phyloP scores from a whole-genome alignment of 2,329 filamentous ascomycete genomes.

The Colletotrichum sp. region DNA sequence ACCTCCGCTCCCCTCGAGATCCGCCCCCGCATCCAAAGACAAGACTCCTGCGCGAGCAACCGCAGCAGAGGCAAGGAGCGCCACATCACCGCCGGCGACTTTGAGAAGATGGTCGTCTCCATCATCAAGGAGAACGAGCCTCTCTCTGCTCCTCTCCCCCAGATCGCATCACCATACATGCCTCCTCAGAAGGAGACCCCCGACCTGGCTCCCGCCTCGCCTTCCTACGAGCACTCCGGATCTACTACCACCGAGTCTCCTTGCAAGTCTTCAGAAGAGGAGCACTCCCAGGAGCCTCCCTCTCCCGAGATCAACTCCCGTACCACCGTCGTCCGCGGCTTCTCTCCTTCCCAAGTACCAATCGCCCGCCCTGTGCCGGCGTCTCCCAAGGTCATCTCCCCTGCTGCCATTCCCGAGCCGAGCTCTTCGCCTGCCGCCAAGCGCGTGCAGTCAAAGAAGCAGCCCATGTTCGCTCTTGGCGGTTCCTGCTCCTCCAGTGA shows the following conservation, averaged over 20 bases:
- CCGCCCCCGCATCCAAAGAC: constrained; percentile 71
- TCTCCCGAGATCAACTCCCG: constrained; percentile 56
- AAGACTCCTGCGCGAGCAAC: constrained; percentile 73
- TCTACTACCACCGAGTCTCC: constrained; percentile 51
- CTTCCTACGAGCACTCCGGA: constrained; percentile 43
- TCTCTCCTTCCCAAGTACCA: constrained; percentile 76
- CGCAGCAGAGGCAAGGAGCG: constrained; percentile 78
- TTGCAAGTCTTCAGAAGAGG: constrained; percentile 68
- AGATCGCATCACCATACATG: constrained; percentile 37
- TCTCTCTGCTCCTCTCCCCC: constrained; percentile 59
- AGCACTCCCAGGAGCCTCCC: constrained; percentile 40
- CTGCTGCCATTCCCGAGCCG: constrained; percentile 67
- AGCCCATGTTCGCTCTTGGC: constrained; percentile 73
- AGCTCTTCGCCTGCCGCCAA: constrained; percentile 63
- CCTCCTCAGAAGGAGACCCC: constrained; percentile 53
- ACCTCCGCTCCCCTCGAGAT: constrained; percentile 60
- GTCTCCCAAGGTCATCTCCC: constrained; percentile 53
- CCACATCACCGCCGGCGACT: constrained; percentile 89
- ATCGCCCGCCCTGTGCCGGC: constrained; percentile 48
- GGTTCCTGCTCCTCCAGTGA: constrained; percentile 78
- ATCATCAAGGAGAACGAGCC: constrained; percentile 88
- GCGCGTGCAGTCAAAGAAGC: constrained; percentile 71
- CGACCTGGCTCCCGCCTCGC: constrained; percentile 26
- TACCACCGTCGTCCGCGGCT: constrained; percentile 80
- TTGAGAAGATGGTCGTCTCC: constrained; percentile 92